Base-by-base conservation (phyloP, 306 rosid genomes). In the Vigna angularis region DNA sequence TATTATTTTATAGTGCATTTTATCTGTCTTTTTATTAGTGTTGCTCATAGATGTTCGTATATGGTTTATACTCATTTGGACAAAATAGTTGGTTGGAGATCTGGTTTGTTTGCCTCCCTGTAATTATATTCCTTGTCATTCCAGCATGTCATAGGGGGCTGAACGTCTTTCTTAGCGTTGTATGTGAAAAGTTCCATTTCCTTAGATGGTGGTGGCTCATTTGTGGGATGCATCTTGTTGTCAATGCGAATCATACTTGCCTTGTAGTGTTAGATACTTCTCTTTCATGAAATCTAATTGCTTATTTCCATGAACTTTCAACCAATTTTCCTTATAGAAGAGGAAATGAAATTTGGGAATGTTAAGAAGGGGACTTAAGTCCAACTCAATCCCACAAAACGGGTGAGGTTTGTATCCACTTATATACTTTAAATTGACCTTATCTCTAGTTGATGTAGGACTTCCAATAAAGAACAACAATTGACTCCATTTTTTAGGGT, bases 11-110 rank as follows among this genome's bases (percentile, higher is more conserved):
- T 70, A 38, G 38, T 34, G 45, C 66, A 66, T 66, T 66, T 66
- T 65, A 38, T 77, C 56, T 66, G 32, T 16, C 24, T 61, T 61
- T 67, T 66, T 67, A 48, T 45, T 34, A 71, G 40, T 70, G 53
- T 7, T 48, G 32, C 47, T 70, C 56, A 42, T 70, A 74, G 17
- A 42, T 76, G 14, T 48, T 34, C 62, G 5, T 52, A 9, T 65
- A 66, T 24, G 32, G 55, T 55, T 40, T 55, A 42, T 53, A 73
- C 66, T 66, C n/a, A 3, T 53, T 24, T 52, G 45, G 12, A 53
- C 66, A 40, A 53, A 53, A 66, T n/a, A 65, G 36, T 77, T 42
- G 11, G 30, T 26, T 28, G 58, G 71, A 30, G 14, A 48, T 51
- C n/a, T 49, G 52, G 52, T 63, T 63, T 63, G 64, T 75, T 34